phyloP scores from a whole-genome alignment of 306 rosid genomes.

The Bauhinia variegata region DNA sequence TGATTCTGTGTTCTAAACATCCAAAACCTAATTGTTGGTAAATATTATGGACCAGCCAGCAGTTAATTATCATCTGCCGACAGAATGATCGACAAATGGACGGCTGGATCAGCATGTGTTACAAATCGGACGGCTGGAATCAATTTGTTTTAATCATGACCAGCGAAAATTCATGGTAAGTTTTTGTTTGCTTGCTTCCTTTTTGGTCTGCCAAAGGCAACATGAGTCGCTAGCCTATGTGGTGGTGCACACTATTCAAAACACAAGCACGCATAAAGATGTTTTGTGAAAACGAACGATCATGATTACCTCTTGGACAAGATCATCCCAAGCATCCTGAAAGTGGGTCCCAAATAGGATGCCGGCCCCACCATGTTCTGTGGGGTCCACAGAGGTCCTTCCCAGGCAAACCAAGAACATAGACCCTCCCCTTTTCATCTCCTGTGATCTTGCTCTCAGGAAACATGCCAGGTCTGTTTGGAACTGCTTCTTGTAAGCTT shows the following conservation, averaged over 20 bases:
- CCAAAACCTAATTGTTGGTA: constrained; percentile 42
- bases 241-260: constrained; percentile 41
- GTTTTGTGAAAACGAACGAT: constrained; percentile 30
- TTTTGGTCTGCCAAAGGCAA: constrained; percentile 46
- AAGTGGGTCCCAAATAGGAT: constrained; percentile 96
- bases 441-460: constrained; percentile 71
- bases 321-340: constrained; percentile 99
- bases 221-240: constrained; percentile 3
- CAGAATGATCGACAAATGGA: constrained; percentile 43
- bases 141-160: constrained; percentile 45
- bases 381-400: constrained; percentile 80
- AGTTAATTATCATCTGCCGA: constrained; percentile 51
- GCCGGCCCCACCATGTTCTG: constrained; percentile 95
- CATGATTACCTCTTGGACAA: constrained; percentile 85
- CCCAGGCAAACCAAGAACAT: constrained; percentile 91
- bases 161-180: constrained; percentile 50
- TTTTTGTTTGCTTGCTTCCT: constrained; percentile 42
- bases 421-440: constrained; percentile 86
- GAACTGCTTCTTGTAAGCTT: constrained; percentile 78
- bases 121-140: constrained; percentile 40
- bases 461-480: constrained; percentile 75
- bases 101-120: constrained; percentile 34
- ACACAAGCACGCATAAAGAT: constrained; percentile 38
- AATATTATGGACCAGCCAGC: constrained; percentile 40
- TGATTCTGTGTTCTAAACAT: constrained; percentile 43